Evolutionary conservation across 2,329 filamentous ascomycete genomes (phyloP).

Genomic region (Fusarium burgessii): DNA sequence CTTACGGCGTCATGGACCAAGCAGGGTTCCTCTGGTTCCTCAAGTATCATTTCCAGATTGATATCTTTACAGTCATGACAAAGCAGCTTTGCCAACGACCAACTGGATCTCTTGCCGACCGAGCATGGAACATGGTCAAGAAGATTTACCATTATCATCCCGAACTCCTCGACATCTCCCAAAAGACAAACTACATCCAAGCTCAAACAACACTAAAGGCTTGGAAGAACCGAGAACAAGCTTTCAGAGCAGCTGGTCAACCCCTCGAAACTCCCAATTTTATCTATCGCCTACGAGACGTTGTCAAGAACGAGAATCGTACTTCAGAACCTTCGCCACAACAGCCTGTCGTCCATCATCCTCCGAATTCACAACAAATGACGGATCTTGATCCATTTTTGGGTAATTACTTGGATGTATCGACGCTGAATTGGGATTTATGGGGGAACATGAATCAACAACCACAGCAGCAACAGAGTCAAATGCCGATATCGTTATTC

Average conservation of each 20-base stretch:
- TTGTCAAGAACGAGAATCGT: slow-evolving; percentile 55
- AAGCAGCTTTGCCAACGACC: slow-evolving; percentile 65
- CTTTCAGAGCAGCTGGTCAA: slow-evolving; percentile 53
- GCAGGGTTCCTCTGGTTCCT: slow-evolving; percentile 68
- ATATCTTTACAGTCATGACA: slow-evolving; percentile 66
- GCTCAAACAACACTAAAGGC: slow-evolving; percentile 63
- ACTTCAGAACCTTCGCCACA: slow-evolving; percentile 45
- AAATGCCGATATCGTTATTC: slow-evolving; percentile 50
- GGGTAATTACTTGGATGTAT: slow-evolving; percentile 58
- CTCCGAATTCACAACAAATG: slow-evolving; percentile 43
- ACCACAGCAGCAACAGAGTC: slow-evolving; percentile 35
- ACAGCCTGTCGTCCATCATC: slow-evolving; percentile 47
- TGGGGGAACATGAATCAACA: slow-evolving; percentile 51
- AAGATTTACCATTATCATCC: slow-evolving; percentile 61
- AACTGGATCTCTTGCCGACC: slow-evolving; percentile 63
- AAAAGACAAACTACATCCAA: slow-evolving; percentile 59
- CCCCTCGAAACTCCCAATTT: slow-evolving; percentile 58
- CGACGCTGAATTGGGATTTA: slow-evolving; percentile 61
- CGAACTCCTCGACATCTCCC: slow-evolving; percentile 63
- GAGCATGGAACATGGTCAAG: slow-evolving; percentile 64
- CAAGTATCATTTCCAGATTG: slow-evolving; percentile 66
- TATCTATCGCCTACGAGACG: slow-evolving; percentile 58
- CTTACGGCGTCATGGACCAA: slow-evolving; percentile 58
- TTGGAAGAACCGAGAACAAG: slow-evolving; percentile 64
- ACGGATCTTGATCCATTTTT: slow-evolving; percentile 59